phyloP scores from a whole-genome alignment of 2,329 filamentous ascomycete genomes.

The Hypocreales sp. region DNA sequence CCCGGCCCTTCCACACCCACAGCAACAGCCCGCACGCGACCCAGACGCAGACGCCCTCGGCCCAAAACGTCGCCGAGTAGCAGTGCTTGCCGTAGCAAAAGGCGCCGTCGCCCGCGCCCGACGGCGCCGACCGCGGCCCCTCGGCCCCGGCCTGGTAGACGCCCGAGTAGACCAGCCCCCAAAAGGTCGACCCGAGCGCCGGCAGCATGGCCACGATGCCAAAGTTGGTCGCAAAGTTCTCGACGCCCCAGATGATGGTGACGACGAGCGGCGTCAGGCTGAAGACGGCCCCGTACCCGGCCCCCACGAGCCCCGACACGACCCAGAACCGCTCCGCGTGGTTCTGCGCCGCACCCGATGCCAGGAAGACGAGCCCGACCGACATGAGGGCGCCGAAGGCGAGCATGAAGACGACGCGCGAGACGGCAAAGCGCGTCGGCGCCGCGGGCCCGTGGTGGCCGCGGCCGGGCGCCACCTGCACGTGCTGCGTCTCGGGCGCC shows the following conservation, averaged over 20 bases:
- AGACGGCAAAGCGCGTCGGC: constrained; percentile 41
- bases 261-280: constrained; percentile 81
- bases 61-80: constrained; percentile 75
- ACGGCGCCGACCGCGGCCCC: constrained; percentile 15
- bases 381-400: constrained; percentile 60
- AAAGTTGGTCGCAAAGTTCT: constrained; percentile 98
- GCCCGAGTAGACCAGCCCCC: constrained; percentile 76
- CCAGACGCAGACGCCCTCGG: constrained; percentile 68
- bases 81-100: constrained; percentile 74
- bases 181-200: constrained; percentile 73
- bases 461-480: constrained; percentile 24
- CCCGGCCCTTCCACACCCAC: constrained; percentile 67
- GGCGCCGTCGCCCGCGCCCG: constrained; percentile 22
- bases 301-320: constrained; percentile 70
- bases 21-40: constrained; percentile 56
- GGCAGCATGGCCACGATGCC: constrained; percentile 89
- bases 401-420: constrained; percentile 67
- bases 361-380: constrained; percentile 61
- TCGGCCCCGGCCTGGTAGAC: constrained; percentile 58
- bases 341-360: constrained; percentile 58
- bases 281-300: constrained; percentile 88
- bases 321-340: constrained; percentile 71
- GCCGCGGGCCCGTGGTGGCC: constrained; percentile 6
- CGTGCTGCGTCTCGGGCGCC: constrained; percentile 42
- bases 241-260: constrained; percentile 94